These are phyloP conservation scores for Neocucurbitaria cava DNA, from an alignment of 2,329 filamentous ascomycete genomes.

Conservation along the genomic window DNA sequence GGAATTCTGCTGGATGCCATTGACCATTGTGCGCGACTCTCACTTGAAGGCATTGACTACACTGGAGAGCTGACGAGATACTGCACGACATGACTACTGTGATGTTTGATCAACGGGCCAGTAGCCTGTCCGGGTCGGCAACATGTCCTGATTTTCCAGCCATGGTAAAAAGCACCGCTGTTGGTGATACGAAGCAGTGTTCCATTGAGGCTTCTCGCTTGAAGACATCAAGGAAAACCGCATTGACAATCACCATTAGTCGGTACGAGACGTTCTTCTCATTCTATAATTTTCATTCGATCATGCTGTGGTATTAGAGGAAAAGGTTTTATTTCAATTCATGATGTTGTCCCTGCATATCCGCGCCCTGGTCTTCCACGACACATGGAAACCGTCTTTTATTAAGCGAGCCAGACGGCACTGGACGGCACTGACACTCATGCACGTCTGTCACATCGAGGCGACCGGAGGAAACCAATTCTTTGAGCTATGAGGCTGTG, in stretches of 20 bases:
- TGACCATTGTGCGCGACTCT: background rate
- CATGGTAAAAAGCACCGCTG: background rate
- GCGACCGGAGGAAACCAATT: background rate
- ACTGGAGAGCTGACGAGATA: background rate
- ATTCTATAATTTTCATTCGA: background rate
- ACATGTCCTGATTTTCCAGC: background rate
- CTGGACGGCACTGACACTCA: background rate
- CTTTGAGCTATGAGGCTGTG: background rate
- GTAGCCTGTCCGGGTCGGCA: background rate
- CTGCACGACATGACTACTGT: background rate
- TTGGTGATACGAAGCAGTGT: background rate
- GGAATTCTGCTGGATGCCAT: background rate
- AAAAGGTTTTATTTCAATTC: too few relatives aligned
- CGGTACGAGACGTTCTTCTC: background rate
- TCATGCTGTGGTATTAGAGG: background rate
- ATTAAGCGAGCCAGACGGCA: constrained; percentile 1
- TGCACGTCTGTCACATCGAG: constrained; percentile 1
- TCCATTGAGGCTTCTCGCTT: background rate
- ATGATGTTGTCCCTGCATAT: background rate
- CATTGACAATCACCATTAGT: background rate
- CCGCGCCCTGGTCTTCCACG: background rate
- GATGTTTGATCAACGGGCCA: background rate
- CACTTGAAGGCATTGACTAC: background rate
- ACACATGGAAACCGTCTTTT: background rate
- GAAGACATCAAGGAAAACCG: background rate